Evolutionary conservation across 805 yeast species (phyloP).

Genomic region (Candida namnaoensis): DNA sequence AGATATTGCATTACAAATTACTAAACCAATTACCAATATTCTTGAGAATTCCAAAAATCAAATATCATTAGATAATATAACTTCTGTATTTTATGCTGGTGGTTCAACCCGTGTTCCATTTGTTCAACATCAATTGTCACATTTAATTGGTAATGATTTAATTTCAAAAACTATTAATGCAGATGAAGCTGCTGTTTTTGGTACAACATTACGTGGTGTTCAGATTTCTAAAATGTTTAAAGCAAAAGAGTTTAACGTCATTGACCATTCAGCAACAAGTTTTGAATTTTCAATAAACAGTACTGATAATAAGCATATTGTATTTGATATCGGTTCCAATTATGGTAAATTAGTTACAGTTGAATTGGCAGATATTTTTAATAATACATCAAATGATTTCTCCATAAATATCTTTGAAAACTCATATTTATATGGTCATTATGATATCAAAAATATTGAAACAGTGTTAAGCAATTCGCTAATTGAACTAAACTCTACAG

Average conservation of each 20-base stretch:
- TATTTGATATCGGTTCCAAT: slow-evolving; percentile 40
- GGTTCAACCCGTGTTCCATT: slow-evolving; percentile 90
- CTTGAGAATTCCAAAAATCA: slow-evolving; percentile 24
- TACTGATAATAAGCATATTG: slow-evolving; percentile 18
- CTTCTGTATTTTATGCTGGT: slow-evolving; percentile 75
- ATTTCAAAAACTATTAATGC: slow-evolving; percentile 86
- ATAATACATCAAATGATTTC: slow-evolving; percentile 18
- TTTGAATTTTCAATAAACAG: slow-evolving; percentile 29
- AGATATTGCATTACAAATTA: slow-evolving; percentile 36
- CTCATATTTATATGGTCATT: slow-evolving; percentile 13
- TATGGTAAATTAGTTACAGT: slow-evolving; percentile 26
- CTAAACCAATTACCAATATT: slow-evolving; percentile 46
- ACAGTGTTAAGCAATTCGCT: slow-evolving; percentile 8
- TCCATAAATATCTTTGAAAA: slow-evolving; percentile 27
- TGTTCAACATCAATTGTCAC: slow-evolving; percentile 54
- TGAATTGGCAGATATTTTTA: slow-evolving; percentile 25
- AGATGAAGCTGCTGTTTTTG: slow-evolving; percentile 89
- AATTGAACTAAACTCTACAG: slow-evolving; percentile 22
- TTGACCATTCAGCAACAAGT: slow-evolving; percentile 45
- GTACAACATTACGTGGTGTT: slow-evolving; percentile 81
- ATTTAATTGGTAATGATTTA: slow-evolving; percentile 48
- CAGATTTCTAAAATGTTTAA: slow-evolving; percentile 60
- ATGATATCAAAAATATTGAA: slow-evolving; percentile 9
- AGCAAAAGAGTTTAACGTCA: slow-evolving; percentile 48
- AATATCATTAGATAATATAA: slow-evolving; percentile 28